Evolutionary conservation across 2,329 filamentous ascomycete species (phyloP).

Genomic region (Diaporthe humulicola): DNA sequence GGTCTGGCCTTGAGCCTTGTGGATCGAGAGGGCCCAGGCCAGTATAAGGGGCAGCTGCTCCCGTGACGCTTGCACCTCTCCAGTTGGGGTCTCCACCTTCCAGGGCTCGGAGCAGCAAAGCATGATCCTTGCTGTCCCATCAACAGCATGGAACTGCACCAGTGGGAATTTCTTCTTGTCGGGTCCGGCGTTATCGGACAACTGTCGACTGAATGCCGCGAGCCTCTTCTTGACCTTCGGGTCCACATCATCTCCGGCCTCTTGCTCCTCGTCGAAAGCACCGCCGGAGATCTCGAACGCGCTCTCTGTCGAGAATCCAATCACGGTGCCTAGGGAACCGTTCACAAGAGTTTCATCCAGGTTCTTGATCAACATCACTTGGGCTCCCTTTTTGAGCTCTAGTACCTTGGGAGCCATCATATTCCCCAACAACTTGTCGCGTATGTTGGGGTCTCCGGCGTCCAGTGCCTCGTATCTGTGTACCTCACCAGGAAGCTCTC

Average conservation of each 20-base stretch:
- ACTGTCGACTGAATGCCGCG: conserved; percentile 60
- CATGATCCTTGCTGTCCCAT: conserved; percentile 81
- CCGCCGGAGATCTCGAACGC: conserved; percentile 52
- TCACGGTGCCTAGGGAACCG: conserved; percentile 89
- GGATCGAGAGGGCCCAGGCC: conserved; percentile 96
- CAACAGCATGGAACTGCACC: conserved; percentile 84
- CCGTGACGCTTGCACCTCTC: conserved; percentile 91
- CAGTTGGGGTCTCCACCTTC: conserved; percentile 97
- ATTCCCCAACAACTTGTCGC: conserved; percentile 84
- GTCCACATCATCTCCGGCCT: conserved; percentile 41
- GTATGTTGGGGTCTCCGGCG: conserved; percentile 76
- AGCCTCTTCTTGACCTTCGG: conserved; percentile 69
- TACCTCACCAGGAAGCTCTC: conserved; percentile 75
- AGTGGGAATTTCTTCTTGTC: conserved; percentile 79
- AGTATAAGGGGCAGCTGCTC: conserved; percentile 88
- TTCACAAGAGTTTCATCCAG: conserved; percentile 95
- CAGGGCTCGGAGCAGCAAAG: conserved; percentile 90
- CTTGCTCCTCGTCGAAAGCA: conserved; percentile 58
- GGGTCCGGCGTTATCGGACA: conserved; percentile 50
- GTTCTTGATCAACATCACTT: conserved; percentile 99
- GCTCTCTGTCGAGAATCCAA: conserved; percentile 75
- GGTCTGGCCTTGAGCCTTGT: conserved; percentile 97
- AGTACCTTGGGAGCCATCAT: conserved; percentile 93
- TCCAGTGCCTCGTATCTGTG: conserved; percentile 82
- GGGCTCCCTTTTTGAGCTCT: conserved; percentile 88